Base-by-base conservation (phyloP, 140 eudicot species). In the Oenanthe javanica region DNA sequence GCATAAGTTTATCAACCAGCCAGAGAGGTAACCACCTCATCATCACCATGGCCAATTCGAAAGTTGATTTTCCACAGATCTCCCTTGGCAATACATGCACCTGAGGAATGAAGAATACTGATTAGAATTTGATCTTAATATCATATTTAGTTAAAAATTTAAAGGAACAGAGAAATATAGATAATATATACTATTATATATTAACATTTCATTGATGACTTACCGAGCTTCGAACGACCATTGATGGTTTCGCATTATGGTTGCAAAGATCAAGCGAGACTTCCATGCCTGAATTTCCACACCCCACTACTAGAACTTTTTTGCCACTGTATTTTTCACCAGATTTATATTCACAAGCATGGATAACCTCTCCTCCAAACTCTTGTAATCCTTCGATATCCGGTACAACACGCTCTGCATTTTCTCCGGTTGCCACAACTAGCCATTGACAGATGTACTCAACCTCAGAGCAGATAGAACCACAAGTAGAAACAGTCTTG, bases 261-360 rank as follows among this genome's bases (percentile, higher is more conserved):
- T 95, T 92, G 38, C 87, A 82, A 31, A 94, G 95, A 85, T 94
- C 99, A 75, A 94, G 97, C 16, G 97, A 92, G 77, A 94, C 89
- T 78, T 94, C 99, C 99, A 94, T 94, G 81, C 97, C 99, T 13
- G 99, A 94, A 79, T 94, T 94, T 1, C 98, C 99, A 77, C 99
- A 92, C 0, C 99, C 99, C 47, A 94, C 97, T 23, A 94, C 97
- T 52, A 94, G 88, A 64, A 94, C 99, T 25, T 84, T 89, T 86
- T 90, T 89, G 4, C 93, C 97, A 15, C 15, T 23, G 86, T 78
- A 94, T 6, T 80, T 83, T 71, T 86, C 87, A n/a, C 97, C 99
- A 47, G 96, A 89, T 82, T 87, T 94, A 79, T 94, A 94, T 59
- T 94, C 96, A 83, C 89, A 87, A 9, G 84, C 96, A 76, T 94